Percentiles rank a stretch among this genome's conserved stretches.
Conservation (phyloP, 2,329 filamentous ascomycete genomes). For the Fusarium subglutinans region DNA sequence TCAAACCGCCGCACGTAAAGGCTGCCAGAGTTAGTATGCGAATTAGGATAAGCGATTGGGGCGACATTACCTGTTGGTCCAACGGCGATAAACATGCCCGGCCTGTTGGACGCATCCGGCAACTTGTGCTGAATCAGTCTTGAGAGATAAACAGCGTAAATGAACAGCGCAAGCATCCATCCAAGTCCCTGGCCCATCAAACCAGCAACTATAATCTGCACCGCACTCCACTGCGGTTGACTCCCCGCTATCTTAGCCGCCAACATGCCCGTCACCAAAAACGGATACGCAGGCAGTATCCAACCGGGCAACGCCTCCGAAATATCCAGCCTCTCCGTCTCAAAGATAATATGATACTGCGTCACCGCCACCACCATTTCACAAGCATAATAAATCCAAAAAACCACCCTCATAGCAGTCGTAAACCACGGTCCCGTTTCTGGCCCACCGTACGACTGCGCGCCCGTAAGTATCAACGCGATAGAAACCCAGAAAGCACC, state of each 20-base stretch:
- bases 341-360: constrained; percentile 16
- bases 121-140: constrained; percentile 17
- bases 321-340: constrained; percentile 1
- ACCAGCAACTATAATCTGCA: constrained; percentile 14
- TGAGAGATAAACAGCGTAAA: constrained; percentile 15
- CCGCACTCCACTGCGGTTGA: constrained; percentile 13
- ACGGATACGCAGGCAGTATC: constrained; percentile 21
- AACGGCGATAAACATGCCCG: constrained; percentile 15
- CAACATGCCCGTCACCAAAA: constrained; percentile 16
- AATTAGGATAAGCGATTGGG: accelerated
- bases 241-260: constrained; percentile 4
- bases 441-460: constrained; percentile 13
- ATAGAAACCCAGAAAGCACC: constrained; percentile 15
- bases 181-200: constrained; percentile 19
- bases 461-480: constrained; percentile 7
- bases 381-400: constrained; percentile 26
- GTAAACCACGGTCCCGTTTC: constrained; percentile 3
- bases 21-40: background rate
- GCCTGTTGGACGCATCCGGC: background rate
- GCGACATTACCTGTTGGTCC: background rate
- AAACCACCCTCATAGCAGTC: background rate
- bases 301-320: constrained; percentile 9
- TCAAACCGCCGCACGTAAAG: background rate
- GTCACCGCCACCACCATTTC: constrained; percentile 14
- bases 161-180: constrained; percentile 22